These are phyloP conservation scores for Carpinus viminea DNA, from an alignment of 306 rosid species.

Conservation along the genomic window DNA sequence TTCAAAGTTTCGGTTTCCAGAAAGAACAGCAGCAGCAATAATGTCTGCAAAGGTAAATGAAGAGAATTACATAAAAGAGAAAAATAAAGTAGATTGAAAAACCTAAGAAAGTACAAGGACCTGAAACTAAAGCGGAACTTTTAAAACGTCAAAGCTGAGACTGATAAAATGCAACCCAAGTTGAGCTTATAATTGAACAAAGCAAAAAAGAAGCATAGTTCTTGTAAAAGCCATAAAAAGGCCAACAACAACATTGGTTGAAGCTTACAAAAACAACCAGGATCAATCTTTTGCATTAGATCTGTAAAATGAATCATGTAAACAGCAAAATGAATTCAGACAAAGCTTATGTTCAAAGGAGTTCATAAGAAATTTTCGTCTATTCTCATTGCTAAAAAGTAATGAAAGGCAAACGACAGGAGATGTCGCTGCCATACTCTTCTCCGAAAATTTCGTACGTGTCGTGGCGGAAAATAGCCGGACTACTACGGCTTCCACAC, in stretches of 20 bases:
- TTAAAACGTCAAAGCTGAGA: not conserved
- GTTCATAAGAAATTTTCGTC: too few relatives aligned
- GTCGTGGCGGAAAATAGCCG: too few relatives aligned
- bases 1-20: slow-evolving; percentile 53
- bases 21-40: slow-evolving; percentile 43
- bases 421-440: too few relatives aligned
- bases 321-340: too few relatives aligned
- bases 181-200: not conserved
- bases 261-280: not conserved
- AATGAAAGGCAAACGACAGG: too few relatives aligned
- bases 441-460: too few relatives aligned
- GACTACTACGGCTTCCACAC: too few relatives aligned
- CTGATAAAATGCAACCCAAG: not conserved
- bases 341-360: too few relatives aligned
- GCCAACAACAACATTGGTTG: not conserved
- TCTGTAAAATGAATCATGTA: too few relatives aligned
- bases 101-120: not conserved
- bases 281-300: not conserved
- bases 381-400: too few relatives aligned
- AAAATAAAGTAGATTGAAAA: not conserved
- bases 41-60: slow-evolving; percentile 34
- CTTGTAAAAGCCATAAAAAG: not conserved
- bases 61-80: not conserved
- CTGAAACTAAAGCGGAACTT: not conserved
- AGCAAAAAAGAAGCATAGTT: not conserved